A percentile compares a stretch with the other conserved stretches of the same genome.
Evolutionary conservation across 1,284 basidiomycete genomes (phyloP).

Genomic region (Pseudozyma pruni): DNA sequence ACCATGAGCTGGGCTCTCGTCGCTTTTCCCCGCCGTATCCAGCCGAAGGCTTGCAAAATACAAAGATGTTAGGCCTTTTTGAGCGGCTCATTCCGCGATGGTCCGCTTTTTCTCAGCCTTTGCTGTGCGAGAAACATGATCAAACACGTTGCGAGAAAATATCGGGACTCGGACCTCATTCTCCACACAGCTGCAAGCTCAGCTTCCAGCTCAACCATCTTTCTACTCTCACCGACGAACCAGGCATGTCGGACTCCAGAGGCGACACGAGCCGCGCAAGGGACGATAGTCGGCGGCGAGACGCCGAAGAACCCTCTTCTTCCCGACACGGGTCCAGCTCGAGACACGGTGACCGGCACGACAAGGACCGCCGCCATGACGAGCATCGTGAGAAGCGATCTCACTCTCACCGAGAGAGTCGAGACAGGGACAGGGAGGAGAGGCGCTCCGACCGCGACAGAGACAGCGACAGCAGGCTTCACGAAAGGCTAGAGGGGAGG

Average conservation of each 20-base stretch:
- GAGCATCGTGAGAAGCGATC: constrained; percentile 10
- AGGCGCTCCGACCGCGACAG: neutral
- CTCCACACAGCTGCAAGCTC: constrained; percentile 5
- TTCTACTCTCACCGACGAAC: neutral
- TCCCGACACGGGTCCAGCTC: constrained; percentile 13
- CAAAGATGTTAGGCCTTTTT: neutral
- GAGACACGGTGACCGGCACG: constrained; percentile 6
- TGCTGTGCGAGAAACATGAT: neutral
- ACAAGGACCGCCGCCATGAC: constrained; percentile 1
- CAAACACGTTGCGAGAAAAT: neutral
- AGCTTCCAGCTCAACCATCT: neutral
- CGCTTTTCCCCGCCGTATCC: constrained; percentile 28
- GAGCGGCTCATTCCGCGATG: neutral
- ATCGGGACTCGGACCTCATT: constrained; percentile 4
- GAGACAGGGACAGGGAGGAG: constrained; percentile 2
- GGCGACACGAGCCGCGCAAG: constrained; percentile 1
- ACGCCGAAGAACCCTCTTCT: neutral
- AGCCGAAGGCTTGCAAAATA: constrained; percentile 2
- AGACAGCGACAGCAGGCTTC: neutral
- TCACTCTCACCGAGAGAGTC: constrained; percentile 9
- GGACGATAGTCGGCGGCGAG: no score
- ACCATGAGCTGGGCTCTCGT: constrained; percentile 1
- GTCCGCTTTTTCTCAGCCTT: neutral
- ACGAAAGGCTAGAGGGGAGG: constrained; percentile 1
- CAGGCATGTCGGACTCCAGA: constrained; percentile 10